A percentile compares a stretch with the other conserved stretches of the same genome.
These are phyloP conservation scores for Pseudofabraea citricarpa DNA, from an alignment of 2,329 filamentous ascomycete genomes.

Conservation along the genomic window DNA sequence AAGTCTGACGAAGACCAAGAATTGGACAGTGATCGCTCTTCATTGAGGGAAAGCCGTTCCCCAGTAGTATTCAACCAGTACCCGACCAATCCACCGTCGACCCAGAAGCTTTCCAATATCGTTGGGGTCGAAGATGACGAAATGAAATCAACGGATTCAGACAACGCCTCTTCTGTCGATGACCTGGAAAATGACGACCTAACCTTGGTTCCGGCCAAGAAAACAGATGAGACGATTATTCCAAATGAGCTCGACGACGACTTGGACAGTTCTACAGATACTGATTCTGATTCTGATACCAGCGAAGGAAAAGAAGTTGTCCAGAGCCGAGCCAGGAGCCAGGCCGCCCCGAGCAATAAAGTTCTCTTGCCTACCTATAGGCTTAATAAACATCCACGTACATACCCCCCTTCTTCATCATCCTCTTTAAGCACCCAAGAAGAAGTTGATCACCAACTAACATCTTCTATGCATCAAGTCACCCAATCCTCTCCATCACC, in stretches of 20 bases:
- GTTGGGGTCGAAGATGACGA: not conserved
- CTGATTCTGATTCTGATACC: not conserved
- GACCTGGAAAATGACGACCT: not conserved
- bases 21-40: not conserved
- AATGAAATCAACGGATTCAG: not conserved
- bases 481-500: not conserved
- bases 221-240: not conserved
- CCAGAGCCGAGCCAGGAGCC: no score
- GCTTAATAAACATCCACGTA: not conserved
- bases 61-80: not conserved
- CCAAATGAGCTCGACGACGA: no score
- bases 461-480: not conserved
- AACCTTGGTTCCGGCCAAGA: not conserved
- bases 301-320: not conserved
- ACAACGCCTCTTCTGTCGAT: not conserved
- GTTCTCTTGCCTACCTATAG: not conserved
- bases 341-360: not conserved
- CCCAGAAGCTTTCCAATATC: not conserved
- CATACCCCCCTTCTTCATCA: not conserved
- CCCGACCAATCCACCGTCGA: no score
- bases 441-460: not conserved
- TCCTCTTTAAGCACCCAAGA: not conserved
- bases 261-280: not conserved
- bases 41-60: not conserved
- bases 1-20: not conserved